Base-by-base conservation (phyloP, 2,329 filamentous ascomycete species). In the Pyrenophora tritici-repentis region DNA sequence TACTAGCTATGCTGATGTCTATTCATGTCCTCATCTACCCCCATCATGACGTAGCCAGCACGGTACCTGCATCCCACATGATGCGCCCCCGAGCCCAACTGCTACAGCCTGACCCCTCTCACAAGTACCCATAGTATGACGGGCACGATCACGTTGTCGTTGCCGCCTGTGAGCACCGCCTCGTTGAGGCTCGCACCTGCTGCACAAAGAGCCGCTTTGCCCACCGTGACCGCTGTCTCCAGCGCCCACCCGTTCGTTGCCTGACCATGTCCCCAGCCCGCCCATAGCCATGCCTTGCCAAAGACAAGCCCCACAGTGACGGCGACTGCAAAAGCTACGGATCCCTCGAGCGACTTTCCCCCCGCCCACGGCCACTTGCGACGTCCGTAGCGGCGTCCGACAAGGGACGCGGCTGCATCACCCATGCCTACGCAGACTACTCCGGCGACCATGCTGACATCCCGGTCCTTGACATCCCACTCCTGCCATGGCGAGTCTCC, bases 131-230 rank as follows among this genome's bases (percentile, higher is more conserved):
- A 99, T 54, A 99, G 76, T 42, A 96, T 86, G 50, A 99, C 85
- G 3, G 94, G 94, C 58, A 97, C 93, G 58, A 97, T 87, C 14
- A 99, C 94, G 79, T 99, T 99, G 79, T 99, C 94, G 74, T 99
- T 99, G 24, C 93, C 94, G 2, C 94, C 94, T 12, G 94, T 97
- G 58, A 99, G 77, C 39, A 97, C 93, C 20, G 94, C 92, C 77
- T 99, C 94, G 44, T 94, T 96, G 62, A 97, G 80, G 73, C 92
- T 97, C 22, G 92, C 90, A 50, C 91, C 84, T 7, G 43, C 56
- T 4, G 89, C 91, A 59, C 91, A 95, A 40, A 89, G 68, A 4
- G 80, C 78, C 9, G 88, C 85, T 68, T 93, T 94, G 14, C 61
- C 62, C 20, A 76, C 46, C 12, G 76, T 72, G 24, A 70, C 63